phyloP scores from a whole-genome alignment of 2,329 filamentous ascomycete species.

The Dryadomyces quercus-mongolicae region DNA sequence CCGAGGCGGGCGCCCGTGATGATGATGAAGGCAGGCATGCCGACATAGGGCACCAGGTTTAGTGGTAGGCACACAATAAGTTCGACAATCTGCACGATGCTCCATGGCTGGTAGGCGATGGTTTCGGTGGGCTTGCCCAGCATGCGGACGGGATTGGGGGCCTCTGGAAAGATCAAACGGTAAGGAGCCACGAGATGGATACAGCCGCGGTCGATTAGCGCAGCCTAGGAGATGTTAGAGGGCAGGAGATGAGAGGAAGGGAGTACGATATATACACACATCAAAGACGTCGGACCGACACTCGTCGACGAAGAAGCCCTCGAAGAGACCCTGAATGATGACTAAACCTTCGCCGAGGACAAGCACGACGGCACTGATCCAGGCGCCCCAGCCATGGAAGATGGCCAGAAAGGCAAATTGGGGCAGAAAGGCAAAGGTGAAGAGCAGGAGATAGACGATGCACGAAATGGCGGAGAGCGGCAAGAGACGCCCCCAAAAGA shows the following conservation, averaged over 20 bases:
- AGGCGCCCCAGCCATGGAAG: constrained; percentile 81
- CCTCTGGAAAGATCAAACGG: constrained; percentile 53
- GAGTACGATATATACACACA: constrained; percentile 26
- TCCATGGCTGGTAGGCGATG: constrained; percentile 80
- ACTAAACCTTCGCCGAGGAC: constrained; percentile 74
- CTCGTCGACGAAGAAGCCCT: constrained; percentile 73
- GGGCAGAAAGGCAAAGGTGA: constrained; percentile 77
- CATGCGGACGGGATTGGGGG: constrained; percentile 61
- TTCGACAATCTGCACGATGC: constrained; percentile 78
- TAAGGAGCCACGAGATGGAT: constrained; percentile 56
- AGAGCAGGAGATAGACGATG: constrained; percentile 74
- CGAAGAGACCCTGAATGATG: constrained; percentile 57
- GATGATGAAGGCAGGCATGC: constrained; percentile 74
- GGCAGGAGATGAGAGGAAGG: constrained; percentile 5
- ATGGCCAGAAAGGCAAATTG: constrained; percentile 81
- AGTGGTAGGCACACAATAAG: constrained; percentile 69
- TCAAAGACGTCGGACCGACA: constrained; percentile 75
- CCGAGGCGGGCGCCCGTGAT: constrained; percentile 80
- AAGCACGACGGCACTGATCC: constrained; percentile 76
- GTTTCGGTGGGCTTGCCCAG: constrained; percentile 69
- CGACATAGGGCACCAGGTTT: constrained; percentile 76
- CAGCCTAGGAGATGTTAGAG: constrained; percentile 31
- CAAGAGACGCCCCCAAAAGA: constrained; percentile 65
- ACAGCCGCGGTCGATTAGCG: constrained; percentile 63
- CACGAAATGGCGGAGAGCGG: constrained; percentile 72